Evolutionary conservation across 225 moss, liverwort and hornwort species (phyloP).

Genomic region (Polytrichum formosum): DNA sequence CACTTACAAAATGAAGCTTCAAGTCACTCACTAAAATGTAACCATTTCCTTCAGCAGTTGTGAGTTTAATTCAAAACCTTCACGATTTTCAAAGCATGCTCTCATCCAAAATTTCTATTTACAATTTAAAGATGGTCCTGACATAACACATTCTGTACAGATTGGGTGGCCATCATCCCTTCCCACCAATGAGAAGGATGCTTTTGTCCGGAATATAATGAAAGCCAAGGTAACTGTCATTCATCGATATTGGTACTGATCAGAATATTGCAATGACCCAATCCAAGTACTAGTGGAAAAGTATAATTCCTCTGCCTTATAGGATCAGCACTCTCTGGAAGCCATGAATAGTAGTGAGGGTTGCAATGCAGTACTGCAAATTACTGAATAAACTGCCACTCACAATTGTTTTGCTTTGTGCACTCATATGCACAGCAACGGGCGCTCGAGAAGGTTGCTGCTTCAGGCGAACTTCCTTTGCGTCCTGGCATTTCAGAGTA

Average conservation of each 20-base stretch:
- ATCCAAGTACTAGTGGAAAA: no score
- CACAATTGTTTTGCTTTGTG: conserved; percentile 1
- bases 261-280: no score
- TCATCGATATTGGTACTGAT: conserved; percentile 1
- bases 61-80: not conserved
- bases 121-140: conserved; percentile 5
- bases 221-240: conserved; percentile 62
- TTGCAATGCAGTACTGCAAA: not conserved
- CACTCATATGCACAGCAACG: conserved; percentile 38
- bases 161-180: conserved; percentile 94
- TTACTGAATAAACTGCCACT: not conserved
- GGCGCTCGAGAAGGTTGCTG: conserved; percentile 70
- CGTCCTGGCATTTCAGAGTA: conserved; percentile 76
- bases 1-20: no score
- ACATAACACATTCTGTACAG: conserved; percentile 29
- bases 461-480: conserved; percentile 58
- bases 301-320: not conserved
- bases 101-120: no score
- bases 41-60: not conserved
- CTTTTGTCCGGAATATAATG: conserved; percentile 67
- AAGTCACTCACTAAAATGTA: no score
- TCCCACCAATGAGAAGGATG: conserved; percentile 70
- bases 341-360: conserved; percentile 5
- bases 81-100: not conserved
- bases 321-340: not conserved